phyloP scores from a whole-genome alignment of 2,329 filamentous ascomycete genomes.

The Tympanopsis confertula region DNA sequence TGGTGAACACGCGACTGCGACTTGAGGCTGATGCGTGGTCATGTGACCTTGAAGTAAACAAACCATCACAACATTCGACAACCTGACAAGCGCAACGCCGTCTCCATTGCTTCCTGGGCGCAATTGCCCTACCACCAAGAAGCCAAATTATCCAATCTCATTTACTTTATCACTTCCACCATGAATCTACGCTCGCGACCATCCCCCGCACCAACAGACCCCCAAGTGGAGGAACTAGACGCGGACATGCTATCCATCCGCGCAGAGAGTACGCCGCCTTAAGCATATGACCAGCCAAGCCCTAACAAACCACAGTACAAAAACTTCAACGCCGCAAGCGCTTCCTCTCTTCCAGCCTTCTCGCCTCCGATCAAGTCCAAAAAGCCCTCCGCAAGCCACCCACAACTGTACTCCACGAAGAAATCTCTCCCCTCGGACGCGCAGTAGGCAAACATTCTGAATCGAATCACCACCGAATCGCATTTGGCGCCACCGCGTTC shows the following conservation, averaged over 20 bases:
- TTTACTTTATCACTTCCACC: too few species aligned
- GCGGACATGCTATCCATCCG: not conserved
- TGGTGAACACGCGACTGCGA: too few species aligned
- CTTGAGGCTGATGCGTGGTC: too few species aligned
- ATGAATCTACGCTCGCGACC: too few species aligned
- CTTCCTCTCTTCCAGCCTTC: conserved; percentile 24
- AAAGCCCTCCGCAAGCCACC: conserved; percentile 11
- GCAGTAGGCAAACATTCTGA: conserved; percentile 16
- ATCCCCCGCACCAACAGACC: not conserved
- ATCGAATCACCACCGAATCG: conserved; percentile 27
- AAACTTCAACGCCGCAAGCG: conserved; percentile 22
- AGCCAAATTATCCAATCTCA: too few species aligned
- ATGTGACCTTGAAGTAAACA: too few species aligned
- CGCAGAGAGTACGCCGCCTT: not conserved
- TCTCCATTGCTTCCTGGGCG: too few species aligned
- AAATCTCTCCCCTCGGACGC: conserved; percentile 18
- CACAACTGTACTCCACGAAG: conserved; percentile 6
- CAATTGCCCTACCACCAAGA: too few species aligned
- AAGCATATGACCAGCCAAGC: too few species aligned
- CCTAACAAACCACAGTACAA: conserved; percentile 16
- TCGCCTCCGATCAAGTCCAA: conserved; percentile 23
- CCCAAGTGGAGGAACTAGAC: not conserved
- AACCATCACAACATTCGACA: too few species aligned
- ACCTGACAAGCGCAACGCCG: too few species aligned
- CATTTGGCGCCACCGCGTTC: conserved; percentile 28